Evolutionary conservation across 2,329 filamentous ascomycete genomes (phyloP).

Genomic region (Xylaria sp.): DNA sequence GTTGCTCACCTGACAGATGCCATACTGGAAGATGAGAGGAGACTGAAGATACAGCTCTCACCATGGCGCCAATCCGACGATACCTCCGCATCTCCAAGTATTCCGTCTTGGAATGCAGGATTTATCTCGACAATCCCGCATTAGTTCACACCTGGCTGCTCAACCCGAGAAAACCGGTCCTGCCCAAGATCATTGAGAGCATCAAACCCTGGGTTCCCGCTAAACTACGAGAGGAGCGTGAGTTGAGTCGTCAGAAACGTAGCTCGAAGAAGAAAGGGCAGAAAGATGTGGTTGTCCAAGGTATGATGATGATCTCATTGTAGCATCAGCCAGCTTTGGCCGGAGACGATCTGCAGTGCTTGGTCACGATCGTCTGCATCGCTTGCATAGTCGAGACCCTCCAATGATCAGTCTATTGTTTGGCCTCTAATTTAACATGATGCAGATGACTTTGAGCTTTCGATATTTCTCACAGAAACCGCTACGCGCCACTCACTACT

Average conservation of each 20-base stretch:
- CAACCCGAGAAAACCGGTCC: conserved; percentile 66
- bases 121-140: conserved; percentile 88
- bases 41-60: neutral
- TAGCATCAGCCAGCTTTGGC: conserved; percentile 16
- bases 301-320: conserved; percentile 41
- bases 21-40: neutral
- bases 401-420: conserved; percentile 10
- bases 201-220: conserved; percentile 82
- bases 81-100: conserved; percentile 90
- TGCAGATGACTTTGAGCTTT: conserved; percentile 89
- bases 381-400: neutral
- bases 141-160: conserved; percentile 80
- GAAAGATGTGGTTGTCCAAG: conserved; percentile 80
- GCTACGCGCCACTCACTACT: conserved; percentile 80
- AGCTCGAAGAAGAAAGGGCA: conserved; percentile 71
- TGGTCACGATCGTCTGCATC: conserved; percentile 17
- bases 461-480: conserved; percentile 86
- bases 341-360: conserved; percentile 17
- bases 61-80: conserved; percentile 80
- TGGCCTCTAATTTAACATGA: conserved; percentile 23
- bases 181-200: conserved; percentile 77
- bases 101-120: conserved; percentile 92
- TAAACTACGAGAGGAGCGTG: conserved; percentile 76
- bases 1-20: neutral
- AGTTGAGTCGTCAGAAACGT: conserved; percentile 53